Conservation (phyloP, 129 eudicot genomes). For the Apium graveolens region DNA sequence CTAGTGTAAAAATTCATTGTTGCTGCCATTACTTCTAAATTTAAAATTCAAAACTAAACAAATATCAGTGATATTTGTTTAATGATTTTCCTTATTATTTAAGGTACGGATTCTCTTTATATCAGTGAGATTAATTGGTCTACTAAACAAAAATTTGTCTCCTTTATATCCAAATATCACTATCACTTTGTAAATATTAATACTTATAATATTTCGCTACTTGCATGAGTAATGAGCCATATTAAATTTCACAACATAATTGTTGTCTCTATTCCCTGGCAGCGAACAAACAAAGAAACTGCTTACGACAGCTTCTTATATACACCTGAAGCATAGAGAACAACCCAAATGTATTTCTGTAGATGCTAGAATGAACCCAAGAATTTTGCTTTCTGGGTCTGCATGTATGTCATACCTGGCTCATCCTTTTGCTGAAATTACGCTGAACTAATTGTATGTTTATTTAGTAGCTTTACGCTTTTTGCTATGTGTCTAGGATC, state of each 20-base stretch:
- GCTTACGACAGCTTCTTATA: constrained; percentile 75
- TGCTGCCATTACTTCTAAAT: too few relatives aligned
- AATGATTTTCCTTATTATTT: constrained; percentile 67
- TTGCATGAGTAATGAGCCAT: too few relatives aligned
- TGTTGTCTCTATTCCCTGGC: constrained; percentile 19
- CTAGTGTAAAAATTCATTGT: too few relatives aligned
- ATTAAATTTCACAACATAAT: constrained; percentile 1
- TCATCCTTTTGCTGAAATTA: neutral
- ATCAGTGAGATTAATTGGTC: too few relatives aligned
- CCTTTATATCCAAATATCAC: too few relatives aligned
- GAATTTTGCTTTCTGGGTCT: constrained; percentile 88
- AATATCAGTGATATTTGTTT: too few relatives aligned
- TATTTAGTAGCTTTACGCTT: neutral
- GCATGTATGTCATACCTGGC: constrained; percentile 36
- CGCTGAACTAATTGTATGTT: too few relatives aligned
- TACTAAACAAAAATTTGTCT: too few relatives aligned
- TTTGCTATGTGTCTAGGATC: constrained; percentile 48
- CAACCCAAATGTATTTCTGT: constrained; percentile 54
- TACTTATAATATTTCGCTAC: too few relatives aligned
- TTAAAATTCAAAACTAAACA: too few relatives aligned
- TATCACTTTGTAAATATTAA: too few relatives aligned
- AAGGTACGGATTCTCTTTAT: constrained; percentile 45
- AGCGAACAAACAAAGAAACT: constrained; percentile 80
- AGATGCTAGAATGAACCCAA: constrained; percentile 61
- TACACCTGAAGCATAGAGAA: constrained; percentile 72